These are phyloP conservation scores for Ceratocystis cubensis DNA, from an alignment of 2,329 filamentous ascomycete genomes.

Conservation along the genomic window DNA sequence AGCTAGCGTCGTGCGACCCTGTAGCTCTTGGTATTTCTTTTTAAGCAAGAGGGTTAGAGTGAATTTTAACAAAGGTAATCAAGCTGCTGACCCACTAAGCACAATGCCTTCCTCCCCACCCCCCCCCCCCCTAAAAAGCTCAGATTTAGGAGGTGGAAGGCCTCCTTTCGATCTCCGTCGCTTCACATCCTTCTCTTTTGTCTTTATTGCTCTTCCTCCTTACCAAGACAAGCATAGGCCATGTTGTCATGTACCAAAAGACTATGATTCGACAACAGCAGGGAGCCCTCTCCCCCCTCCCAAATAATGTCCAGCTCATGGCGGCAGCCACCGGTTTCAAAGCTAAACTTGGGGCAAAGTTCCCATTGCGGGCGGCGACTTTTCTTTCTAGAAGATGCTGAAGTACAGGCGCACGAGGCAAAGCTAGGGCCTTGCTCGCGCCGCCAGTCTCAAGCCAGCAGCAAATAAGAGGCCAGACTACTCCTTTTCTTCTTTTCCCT, in stretches of 20 bases:
- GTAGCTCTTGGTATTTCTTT: background rate
- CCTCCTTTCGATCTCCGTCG: slow-evolving; percentile 4
- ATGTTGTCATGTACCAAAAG: background rate
- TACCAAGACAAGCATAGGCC: background rate
- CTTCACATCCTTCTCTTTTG: background rate
- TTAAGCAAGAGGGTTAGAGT: background rate
- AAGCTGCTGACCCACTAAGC: background rate
- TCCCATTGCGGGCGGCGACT: background rate
- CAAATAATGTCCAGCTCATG: too few relatives aligned
- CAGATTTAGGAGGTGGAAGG: slow-evolving; percentile 1
- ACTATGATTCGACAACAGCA: too few relatives aligned
- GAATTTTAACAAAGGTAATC: background rate
- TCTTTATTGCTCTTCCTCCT: background rate
- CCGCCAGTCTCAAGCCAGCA: background rate
- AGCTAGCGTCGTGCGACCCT: background rate
- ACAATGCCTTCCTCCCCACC: too few relatives aligned
- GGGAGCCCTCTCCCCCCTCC: too few relatives aligned
- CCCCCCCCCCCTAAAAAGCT: background rate
- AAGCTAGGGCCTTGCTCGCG: background rate
- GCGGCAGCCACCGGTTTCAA: background rate
- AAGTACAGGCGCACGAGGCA: background rate
- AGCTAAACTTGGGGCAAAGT: background rate
- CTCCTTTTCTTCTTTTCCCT: background rate
- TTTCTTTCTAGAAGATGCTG: slow-evolving; percentile 4
- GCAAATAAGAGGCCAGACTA: background rate